Evolutionary conservation across 768 basidiomycete genomes (phyloP).

Genomic region (Tricholoma hemisulphureum): DNA sequence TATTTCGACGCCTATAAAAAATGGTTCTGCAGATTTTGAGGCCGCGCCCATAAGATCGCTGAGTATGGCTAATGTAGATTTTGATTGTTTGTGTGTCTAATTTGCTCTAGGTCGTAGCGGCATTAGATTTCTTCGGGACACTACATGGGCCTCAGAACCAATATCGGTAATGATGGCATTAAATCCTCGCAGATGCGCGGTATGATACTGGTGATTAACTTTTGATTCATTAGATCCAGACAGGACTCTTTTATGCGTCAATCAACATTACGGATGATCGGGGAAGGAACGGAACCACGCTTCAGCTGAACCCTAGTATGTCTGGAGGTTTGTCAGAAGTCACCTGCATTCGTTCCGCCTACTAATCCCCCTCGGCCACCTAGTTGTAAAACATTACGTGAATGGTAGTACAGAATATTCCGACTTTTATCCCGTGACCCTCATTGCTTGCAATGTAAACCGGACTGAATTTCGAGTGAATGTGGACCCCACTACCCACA

Average conservation of each 20-base stretch:
- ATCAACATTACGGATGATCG: background rate
- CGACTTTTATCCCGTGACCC: background rate
- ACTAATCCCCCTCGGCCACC: background rate
- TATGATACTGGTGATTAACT: background rate
- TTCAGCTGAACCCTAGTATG: background rate
- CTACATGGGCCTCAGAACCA: background rate
- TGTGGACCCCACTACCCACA: background rate
- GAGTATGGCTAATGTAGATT: background rate
- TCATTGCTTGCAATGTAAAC: background rate
- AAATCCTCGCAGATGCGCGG: background rate
- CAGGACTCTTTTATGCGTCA: background rate
- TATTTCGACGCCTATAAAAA: background rate
- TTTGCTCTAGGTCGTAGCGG: background rate
- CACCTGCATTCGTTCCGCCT: background rate
- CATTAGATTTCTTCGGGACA: background rate
- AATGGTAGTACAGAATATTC: background rate
- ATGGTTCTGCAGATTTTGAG: background rate
- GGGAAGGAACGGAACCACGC: background rate
- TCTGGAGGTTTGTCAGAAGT: background rate
- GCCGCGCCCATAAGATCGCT: background rate
- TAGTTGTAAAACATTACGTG: background rate
- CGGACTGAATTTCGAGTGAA: background rate
- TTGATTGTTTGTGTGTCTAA: background rate
- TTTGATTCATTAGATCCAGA: background rate
- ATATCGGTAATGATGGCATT: too few relatives aligned